Evolutionary conservation across 495 filamentous ascomycete species (phyloP), one percentile per base, ranked within the genome.

Genomic region (Neurospora sp.): DNA sequence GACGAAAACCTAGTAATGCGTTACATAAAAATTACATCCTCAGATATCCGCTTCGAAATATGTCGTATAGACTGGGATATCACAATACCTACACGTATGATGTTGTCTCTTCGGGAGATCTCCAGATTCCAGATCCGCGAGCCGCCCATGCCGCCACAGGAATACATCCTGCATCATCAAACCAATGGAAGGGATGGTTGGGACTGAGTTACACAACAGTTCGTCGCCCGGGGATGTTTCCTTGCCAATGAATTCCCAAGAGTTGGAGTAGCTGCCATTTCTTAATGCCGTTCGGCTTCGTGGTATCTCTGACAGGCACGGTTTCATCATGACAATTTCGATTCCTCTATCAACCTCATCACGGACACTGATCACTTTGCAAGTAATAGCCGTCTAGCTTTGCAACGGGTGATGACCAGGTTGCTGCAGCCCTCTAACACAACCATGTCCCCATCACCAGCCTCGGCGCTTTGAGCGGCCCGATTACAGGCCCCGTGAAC

Each of bases 221-320:
- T 18, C 27, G 54, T 31, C 27, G 54, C 54, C 35, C 54, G 31
- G 7, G 27, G 14, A 31, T 14, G 54, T 62, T 66, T 35, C 44
- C 69, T 54, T 71, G 39, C 66, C 69, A 69, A 42, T 70, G 69
- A 41, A 38, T 35, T 78, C 77, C 77, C 75, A 73, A 70, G 71
- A 72, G 39, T 41, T 72, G 75, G 71, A 62, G 27, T 40, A 38
- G 27, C 54, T 76, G 73, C 66, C 39, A 59, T 72, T 72, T 42
- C 44, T 23, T 23, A 5, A 71, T 76, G 69, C 39, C 66, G n/a
- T n/a, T n/a, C n/a, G 46, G 72, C 78, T 79, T 80, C 79, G 79
- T 79, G 54, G 44, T 44, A 42, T 69, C 77, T 81, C 78, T 74
- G 31, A 81, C 80, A 79, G 75, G 75, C 16, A 78, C 75, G 40